phyloP scores from a whole-genome alignment of 306 rosid species.

The Cicer cuneatum region DNA sequence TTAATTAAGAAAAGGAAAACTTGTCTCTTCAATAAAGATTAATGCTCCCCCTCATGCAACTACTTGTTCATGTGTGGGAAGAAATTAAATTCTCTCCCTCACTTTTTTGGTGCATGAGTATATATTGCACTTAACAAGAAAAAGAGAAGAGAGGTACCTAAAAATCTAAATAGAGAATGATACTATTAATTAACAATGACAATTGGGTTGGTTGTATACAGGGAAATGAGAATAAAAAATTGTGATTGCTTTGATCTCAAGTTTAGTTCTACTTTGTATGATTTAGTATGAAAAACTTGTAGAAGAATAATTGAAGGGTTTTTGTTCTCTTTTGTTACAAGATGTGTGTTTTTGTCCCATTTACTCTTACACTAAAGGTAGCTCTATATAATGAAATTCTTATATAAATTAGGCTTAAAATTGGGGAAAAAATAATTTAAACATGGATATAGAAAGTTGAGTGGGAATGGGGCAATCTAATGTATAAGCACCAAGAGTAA shows the following conservation, averaged over 20 bases:
- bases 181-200: slow-evolving; percentile 27
- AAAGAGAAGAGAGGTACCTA: slow-evolving; percentile 31
- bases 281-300: slow-evolving; percentile 54
- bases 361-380: slow-evolving; percentile 52
- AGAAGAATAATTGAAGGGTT: slow-evolving; percentile 52
- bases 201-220: slow-evolving; percentile 42
- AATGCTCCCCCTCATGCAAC: slow-evolving; percentile 57
- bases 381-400: slow-evolving; percentile 35
- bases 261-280: slow-evolving; percentile 53
- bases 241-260: slow-evolving; percentile 69
- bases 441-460: slow-evolving; percentile 47
- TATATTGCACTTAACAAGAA: slow-evolving; percentile 39
- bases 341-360: slow-evolving; percentile 43
- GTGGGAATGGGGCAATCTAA: slow-evolving; percentile 74
- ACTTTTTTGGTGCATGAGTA: slow-evolving; percentile 49
- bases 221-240: slow-evolving; percentile 13
- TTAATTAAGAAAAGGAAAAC: slow-evolving; percentile 47
- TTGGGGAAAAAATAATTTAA: slow-evolving; percentile 36
- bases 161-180: slow-evolving; percentile 41
- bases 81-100: slow-evolving; percentile 63
- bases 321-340: slow-evolving; percentile 42
- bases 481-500: slow-evolving; percentile 47
- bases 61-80: slow-evolving; percentile 50
- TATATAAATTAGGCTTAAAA: slow-evolving; percentile 24
- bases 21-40: slow-evolving; percentile 56